Percentiles rank a stretch among this genome's conserved stretches.
Evolutionary conservation across 2,329 filamentous ascomycete species (phyloP).

Genomic region (Aspergillus costaricaensis): DNA sequence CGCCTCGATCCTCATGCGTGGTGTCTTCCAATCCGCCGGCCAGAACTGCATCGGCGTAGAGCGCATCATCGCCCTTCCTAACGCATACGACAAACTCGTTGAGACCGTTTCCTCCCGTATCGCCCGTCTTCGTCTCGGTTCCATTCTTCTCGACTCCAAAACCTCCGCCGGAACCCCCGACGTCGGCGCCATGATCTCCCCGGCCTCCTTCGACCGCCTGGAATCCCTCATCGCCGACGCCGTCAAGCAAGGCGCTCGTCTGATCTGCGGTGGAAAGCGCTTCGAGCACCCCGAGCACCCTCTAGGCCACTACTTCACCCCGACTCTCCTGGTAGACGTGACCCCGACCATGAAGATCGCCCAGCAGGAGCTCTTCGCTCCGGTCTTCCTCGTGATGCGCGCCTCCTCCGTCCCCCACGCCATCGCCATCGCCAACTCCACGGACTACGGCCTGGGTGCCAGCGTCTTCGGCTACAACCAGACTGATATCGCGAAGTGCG

Average conservation of each 20-base stretch:
- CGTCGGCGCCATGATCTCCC: constrained; percentile 86
- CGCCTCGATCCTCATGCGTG: constrained; percentile 80
- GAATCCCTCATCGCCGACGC: constrained; percentile 77
- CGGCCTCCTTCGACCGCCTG: constrained; percentile 71
- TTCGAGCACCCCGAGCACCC: constrained; percentile 72
- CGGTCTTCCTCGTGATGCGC: constrained; percentile 82
- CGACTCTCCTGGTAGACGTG: constrained; percentile 89
- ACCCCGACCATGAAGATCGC: constrained; percentile 83
- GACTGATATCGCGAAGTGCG: constrained; percentile 63
- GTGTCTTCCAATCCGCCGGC: constrained; percentile 90
- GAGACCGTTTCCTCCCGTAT: constrained; percentile 72
- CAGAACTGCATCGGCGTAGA: constrained; percentile 99
- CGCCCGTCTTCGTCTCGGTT: constrained; percentile 72
- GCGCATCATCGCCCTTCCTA: constrained; percentile 78
- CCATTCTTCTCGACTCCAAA: constrained; percentile 57
- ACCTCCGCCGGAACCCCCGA: constrained; percentile 53
- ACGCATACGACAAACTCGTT: constrained; percentile 74
- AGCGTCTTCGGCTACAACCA: constrained; percentile 78
- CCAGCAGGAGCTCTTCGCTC: constrained; percentile 88
- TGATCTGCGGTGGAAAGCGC: constrained; percentile 77
- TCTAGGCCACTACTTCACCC: constrained; percentile 85
- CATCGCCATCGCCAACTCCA: constrained; percentile 78
- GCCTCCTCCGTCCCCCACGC: constrained; percentile 66
- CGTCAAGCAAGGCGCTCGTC: constrained; percentile 73
- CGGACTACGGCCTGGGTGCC: constrained; percentile 81